Evolutionary conservation across 495 filamentous ascomycete species (phyloP).

Genomic region (Penicillium lagena): DNA sequence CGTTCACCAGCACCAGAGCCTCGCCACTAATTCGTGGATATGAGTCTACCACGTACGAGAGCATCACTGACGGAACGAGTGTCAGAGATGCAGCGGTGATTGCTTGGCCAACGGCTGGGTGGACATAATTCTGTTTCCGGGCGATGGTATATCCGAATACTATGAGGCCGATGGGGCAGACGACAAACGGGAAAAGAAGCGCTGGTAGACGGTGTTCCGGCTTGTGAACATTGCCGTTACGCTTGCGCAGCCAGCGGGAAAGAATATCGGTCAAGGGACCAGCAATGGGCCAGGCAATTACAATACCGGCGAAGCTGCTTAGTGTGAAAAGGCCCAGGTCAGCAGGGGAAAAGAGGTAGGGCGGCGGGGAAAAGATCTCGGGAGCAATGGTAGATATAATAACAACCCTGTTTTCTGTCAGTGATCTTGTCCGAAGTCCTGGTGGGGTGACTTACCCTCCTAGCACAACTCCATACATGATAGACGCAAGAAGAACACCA

Average conservation of each 20-base stretch:
- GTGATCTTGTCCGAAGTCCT: not conserved
- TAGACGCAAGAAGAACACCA: slow-evolving; percentile 20
- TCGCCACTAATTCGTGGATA: slow-evolving; percentile 22
- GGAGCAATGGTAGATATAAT: slow-evolving; percentile 21
- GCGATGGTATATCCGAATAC: slow-evolving; percentile 22
- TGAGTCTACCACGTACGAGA: slow-evolving; percentile 27
- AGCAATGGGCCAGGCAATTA: slow-evolving; percentile 24
- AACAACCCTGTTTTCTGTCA: slow-evolving; percentile 12
- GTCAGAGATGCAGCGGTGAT: slow-evolving; percentile 18
- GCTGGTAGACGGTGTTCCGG: slow-evolving; percentile 27
- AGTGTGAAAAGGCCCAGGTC: slow-evolving; percentile 23
- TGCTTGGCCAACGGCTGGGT: slow-evolving; percentile 19
- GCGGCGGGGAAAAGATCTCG: slow-evolving; percentile 17
- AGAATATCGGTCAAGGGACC: slow-evolving; percentile 24
- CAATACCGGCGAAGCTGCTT: slow-evolving; percentile 23
- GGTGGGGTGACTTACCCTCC: slow-evolving; percentile 24
- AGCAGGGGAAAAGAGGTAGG: slow-evolving; percentile 21
- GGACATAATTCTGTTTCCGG: slow-evolving; percentile 11
- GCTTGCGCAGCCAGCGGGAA: slow-evolving; percentile 20
- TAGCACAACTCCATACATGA: slow-evolving; percentile 30
- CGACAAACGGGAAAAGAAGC: slow-evolving; percentile 21
- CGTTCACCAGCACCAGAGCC: slow-evolving; percentile 29
- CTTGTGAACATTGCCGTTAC: slow-evolving; percentile 20
- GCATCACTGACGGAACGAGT: slow-evolving; percentile 24
- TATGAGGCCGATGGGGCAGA: slow-evolving; percentile 21